Evolutionary conservation across 2,329 filamentous ascomycete species (phyloP).

Genomic region (Verticillium nonalfalfae): DNA sequence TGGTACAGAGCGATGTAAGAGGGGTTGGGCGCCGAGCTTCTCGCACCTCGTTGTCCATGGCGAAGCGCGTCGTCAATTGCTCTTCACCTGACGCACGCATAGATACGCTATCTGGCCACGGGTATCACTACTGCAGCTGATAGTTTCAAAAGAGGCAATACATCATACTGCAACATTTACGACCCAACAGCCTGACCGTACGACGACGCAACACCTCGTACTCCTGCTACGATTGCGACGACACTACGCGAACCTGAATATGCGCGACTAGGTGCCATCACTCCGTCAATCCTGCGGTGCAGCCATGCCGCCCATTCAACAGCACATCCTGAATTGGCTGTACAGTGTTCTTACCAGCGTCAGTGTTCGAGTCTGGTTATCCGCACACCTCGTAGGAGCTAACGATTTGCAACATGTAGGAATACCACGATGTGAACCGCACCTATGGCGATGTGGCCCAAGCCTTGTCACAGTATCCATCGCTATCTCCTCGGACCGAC

Average conservation of each 20-base stretch:
- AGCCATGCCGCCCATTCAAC: slow-evolving; percentile 56
- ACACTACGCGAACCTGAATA: not conserved
- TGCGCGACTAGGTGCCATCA: not conserved
- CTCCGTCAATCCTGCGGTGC: not conserved
- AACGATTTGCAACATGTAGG: slow-evolving; percentile 41
- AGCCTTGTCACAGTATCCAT: slow-evolving; percentile 70
- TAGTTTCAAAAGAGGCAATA: no score
- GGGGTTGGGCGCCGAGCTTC: not conserved
- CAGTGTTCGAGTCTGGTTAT: slow-evolving; percentile 14
- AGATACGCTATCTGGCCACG: no score
- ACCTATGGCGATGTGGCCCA: slow-evolving; percentile 89
- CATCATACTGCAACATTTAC: not conserved
- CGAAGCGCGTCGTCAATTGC: not conserved
- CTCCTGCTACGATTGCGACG: not conserved
- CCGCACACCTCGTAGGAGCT: not conserved
- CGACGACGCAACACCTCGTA: not conserved
- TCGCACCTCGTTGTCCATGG: not conserved
- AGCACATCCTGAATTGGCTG: slow-evolving; percentile 90
- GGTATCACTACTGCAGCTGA: no score
- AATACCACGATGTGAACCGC: slow-evolving; percentile 88
- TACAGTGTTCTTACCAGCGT: slow-evolving; percentile 84
- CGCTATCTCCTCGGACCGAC: slow-evolving; percentile 80
- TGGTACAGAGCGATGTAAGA: not conserved
- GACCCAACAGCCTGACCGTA: not conserved
- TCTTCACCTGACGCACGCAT: not conserved